Evolutionary conservation across 495 filamentous ascomycete species (phyloP).

Genomic region (Copromyces sp.): DNA sequence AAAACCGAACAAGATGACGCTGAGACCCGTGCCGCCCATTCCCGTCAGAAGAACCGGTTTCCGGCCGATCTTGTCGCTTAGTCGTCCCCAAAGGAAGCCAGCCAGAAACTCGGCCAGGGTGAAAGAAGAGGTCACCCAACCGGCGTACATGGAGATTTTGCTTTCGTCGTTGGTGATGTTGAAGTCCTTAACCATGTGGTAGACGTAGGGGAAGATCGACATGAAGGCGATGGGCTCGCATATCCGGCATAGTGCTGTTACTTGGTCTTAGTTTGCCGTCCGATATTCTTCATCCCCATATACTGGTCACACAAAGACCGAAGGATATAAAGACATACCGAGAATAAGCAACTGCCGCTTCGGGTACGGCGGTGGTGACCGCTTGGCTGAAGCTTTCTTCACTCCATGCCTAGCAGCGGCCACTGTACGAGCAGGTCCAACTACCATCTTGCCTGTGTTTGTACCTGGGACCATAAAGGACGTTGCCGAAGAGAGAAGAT

Average conservation of each 20-base stretch:
- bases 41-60: conserved; percentile 89
- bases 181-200: conserved; percentile 94
- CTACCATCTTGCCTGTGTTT: conserved; percentile 11
- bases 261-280: neutral
- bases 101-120: conserved; percentile 91
- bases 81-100: conserved; percentile 79
- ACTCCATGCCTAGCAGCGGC: neutral
- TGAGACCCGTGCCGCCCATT: conserved; percentile 78
- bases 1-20: conserved; percentile 91
- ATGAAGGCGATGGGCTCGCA: conserved; percentile 99
- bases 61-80: conserved; percentile 86
- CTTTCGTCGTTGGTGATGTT: conserved; percentile 66
- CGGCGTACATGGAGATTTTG: conserved; percentile 83
- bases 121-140: conserved; percentile 94
- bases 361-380: conserved; percentile 34
- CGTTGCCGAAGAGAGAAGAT: neutral
- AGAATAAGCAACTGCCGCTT: conserved; percentile 59
- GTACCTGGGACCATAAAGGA: neutral
- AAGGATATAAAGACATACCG: conserved; percentile 38
- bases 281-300: too few relatives aligned
- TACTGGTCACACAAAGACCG: neutral
- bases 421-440: conserved; percentile 5
- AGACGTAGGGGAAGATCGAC: conserved; percentile 98
- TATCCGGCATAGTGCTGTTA: conserved; percentile 77
- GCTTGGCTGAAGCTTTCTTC: neutral